phyloP scores from a whole-genome alignment of 2,329 filamentous ascomycete species.

The Fusarium fujikuroi region DNA sequence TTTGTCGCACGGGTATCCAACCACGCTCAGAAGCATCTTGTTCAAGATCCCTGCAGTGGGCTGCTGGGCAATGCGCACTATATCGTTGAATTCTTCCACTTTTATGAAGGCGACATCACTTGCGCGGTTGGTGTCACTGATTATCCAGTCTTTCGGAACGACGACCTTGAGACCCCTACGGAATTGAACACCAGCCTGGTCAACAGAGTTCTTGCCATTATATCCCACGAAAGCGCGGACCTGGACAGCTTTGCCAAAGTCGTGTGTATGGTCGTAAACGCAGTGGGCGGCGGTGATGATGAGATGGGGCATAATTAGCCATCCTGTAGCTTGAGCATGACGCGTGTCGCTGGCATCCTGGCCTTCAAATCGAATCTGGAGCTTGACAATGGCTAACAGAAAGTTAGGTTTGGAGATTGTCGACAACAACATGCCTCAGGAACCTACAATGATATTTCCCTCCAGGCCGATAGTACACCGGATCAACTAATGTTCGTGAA shows the following conservation, averaged over 20 bases:
- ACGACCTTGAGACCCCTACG: not conserved
- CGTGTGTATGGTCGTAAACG: not conserved
- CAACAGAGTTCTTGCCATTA: not conserved
- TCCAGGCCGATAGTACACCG: not conserved
- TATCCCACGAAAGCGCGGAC: not conserved
- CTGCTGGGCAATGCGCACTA: not conserved
- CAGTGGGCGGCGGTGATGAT: not conserved
- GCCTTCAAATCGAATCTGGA: not conserved
- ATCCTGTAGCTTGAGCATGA: not conserved
- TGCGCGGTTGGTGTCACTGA: not conserved
- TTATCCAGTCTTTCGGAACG: not conserved
- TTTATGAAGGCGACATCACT: not conserved
- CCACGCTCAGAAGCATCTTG: not conserved
- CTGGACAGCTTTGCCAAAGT: not conserved
- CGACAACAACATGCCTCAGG: rapidly evolving
- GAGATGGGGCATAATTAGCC: not conserved
- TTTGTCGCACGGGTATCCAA: not conserved
- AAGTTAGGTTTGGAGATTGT: rapidly evolving
- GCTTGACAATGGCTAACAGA: not conserved
- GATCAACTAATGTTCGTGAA: not conserved
- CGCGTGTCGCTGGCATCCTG: not conserved
- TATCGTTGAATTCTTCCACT: not conserved
- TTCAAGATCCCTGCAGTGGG: rapidly evolving
- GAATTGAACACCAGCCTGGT: not conserved
- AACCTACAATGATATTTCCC: not conserved